Conservation (phyloP, 1,284 basidiomycete species). For the Hymenochaete sp. region DNA sequence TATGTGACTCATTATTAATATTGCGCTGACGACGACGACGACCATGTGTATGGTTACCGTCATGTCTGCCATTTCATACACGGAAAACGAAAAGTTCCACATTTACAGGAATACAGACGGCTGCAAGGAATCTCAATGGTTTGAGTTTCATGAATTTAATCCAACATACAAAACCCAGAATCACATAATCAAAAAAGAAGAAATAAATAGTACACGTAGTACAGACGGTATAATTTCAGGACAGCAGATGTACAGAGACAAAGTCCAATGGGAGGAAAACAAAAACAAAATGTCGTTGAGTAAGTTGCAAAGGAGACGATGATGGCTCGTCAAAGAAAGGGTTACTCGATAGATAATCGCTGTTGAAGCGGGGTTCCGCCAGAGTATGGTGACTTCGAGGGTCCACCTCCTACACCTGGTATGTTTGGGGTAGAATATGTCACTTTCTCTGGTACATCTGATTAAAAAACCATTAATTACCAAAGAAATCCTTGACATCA, state of each 20-base stretch:
- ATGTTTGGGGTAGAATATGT: conserved; percentile 34
- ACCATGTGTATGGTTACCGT: too few species aligned
- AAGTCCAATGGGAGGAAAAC: not conserved
- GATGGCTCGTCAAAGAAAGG: not conserved
- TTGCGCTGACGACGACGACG: too few species aligned
- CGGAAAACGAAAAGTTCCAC: too few species aligned
- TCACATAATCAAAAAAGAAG: too few species aligned
- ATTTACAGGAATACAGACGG: too few species aligned
- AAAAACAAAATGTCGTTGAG: not conserved
- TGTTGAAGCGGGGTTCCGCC: conserved; percentile 9
- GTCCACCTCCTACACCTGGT: conserved; percentile 39
- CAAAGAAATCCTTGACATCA: conserved; percentile 16
- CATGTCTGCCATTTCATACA: too few species aligned
- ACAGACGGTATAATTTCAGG: not conserved
- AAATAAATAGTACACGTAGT: too few species aligned
- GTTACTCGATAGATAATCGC: conserved; percentile 16
- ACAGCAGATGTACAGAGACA: not conserved
- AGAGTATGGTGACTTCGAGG: conserved; percentile 26
- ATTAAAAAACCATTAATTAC: conserved; percentile 27
- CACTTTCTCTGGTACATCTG: conserved; percentile 43
- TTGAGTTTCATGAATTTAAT: too few species aligned
- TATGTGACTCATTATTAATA: too few species aligned
- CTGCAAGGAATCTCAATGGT: too few species aligned
- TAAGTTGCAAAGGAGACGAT: not conserved
- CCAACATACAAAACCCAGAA: too few species aligned